A percentile compares a stretch with the other conserved stretches of the same genome.
phyloP scores from a whole-genome alignment of 176 grass and related monocot species.

The Eleusine coracana region DNA sequence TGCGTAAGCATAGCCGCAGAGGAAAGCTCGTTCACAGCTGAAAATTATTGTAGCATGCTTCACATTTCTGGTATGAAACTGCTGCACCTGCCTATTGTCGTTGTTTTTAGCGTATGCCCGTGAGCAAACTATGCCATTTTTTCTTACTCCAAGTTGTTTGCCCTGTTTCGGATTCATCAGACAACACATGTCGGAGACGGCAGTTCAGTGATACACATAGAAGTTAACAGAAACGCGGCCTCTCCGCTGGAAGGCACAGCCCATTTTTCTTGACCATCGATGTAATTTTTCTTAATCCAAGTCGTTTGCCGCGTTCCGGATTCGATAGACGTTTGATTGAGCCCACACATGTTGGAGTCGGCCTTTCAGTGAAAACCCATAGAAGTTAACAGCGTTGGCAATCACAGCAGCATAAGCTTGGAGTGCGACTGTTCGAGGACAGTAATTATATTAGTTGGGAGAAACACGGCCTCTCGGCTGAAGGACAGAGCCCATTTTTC shows the following conservation, averaged over 20 bases:
- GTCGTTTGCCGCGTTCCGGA: not conserved
- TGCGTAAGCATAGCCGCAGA: not conserved
- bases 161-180: no score
- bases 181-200: no score
- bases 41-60: not conserved
- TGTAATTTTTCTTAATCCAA: no score
- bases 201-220: no score
- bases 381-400: not conserved
- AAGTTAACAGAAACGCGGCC: no score
- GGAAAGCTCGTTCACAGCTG: not conserved
- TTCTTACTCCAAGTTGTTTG: not conserved
- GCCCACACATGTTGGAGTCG: not conserved
- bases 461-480: not conserved
- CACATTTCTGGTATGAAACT: not conserved
- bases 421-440: not conserved
- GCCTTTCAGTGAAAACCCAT: not conserved
- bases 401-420: not conserved
- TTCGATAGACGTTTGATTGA: not conserved
- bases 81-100: not conserved
- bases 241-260: no score
- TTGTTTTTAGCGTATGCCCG: not conserved
- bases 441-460: not conserved
- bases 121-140: not conserved
- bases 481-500: not conserved
- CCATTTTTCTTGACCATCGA: no score